Evolutionary conservation across 192 early-diverging fungal genomes (phyloP).

Genomic region (Geranomyces michiganensis): DNA sequence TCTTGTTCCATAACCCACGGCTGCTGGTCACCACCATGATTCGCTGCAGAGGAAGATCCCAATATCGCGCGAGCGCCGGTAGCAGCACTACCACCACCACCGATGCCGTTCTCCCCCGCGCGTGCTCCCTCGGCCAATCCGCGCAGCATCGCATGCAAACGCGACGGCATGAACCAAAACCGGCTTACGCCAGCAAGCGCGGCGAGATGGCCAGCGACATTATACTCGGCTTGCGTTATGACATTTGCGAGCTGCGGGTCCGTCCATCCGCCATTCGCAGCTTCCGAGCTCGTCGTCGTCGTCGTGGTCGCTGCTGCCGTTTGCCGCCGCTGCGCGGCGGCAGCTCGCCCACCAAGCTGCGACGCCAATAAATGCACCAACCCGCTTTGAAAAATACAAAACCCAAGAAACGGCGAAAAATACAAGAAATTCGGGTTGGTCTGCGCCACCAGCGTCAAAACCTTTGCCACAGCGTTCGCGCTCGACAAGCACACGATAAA

Average conservation of each 20-base stretch:
- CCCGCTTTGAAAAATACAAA: conserved; percentile 43
- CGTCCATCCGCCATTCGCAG: not conserved
- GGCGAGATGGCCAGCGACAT: conserved; percentile 24
- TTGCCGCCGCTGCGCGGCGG: not conserved
- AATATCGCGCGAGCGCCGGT: not conserved
- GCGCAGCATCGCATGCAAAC: conserved; percentile 29
- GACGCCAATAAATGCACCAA: conserved; percentile 39
- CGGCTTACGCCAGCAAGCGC: conserved; percentile 25
- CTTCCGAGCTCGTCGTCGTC: not conserved
- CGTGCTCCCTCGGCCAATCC: conserved; percentile 10
- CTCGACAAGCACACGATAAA: conserved; percentile 29
- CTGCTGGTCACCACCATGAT: not conserved
- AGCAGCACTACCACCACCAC: too few species aligned
- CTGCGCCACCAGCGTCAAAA: conserved; percentile 15
- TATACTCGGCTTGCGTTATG: conserved; percentile 11
- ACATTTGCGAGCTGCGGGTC: conserved; percentile 8
- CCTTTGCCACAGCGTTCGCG: conserved; percentile 25
- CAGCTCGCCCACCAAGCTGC: conserved; percentile 14
- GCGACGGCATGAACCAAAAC: conserved; percentile 39
- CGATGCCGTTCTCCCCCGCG: not conserved
- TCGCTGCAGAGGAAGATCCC: not conserved
- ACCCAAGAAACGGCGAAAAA: conserved; percentile 33
- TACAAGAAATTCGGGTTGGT: conserved; percentile 35
- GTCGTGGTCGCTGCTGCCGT: too few species aligned
- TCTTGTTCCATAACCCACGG: not conserved